Base-by-base conservation (phyloP, 2,329 filamentous ascomycete genomes). In the Geosmithia putterillii region DNA sequence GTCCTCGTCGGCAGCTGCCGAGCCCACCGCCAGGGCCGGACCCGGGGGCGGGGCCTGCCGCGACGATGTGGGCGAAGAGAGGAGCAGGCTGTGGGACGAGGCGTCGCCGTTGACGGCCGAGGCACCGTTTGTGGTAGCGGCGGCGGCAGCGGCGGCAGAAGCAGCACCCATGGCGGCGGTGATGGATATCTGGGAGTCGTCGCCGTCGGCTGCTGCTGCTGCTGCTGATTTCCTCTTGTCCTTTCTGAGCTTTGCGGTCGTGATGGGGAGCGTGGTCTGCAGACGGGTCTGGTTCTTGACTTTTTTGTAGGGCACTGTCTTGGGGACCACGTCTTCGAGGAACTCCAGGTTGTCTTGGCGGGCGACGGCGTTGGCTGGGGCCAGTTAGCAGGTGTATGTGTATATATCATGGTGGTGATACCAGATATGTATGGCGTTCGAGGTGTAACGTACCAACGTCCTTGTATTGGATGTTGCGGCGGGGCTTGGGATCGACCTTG, bases 301-400 rank as follows among this genome's bases (percentile, higher is more conserved):
- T 51, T 85, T 76, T 57, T 84, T 86, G 67, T 80, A 94, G 15
- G 86, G 80, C 6, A 81, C 76, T 1, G 89, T 95, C 59, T 83
- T 84, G 45, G 92, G 92, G 34, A 95, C 84, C 21, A 94, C 78
- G 62, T 98, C 92, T 48, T 84, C 74, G 14, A 98, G 76, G 58
- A 98, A 98, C 61, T 98, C 89, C 42, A 98, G 81, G 59, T 94
- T 94, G 62, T 96, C 92, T 48, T 88, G 80, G 58, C 87, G 83
- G 7, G 84, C 77, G 44, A 96, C 82, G 22, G 92, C 90, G 55
- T 79, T 85, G 52, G 89, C 87, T 88, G 54, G 25, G 34, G 22
- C 14, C 43, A 22, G 38, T 42, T 23, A n/a, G 37, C 7, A 28
- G n/a, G 38, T n/a, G n/a, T n/a, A n/a, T n/a, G n/a, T n/a, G n/a